These are phyloP conservation scores for Metschnikowia noctiluminum DNA, from an alignment of 805 yeast genomes.

Conservation along the genomic window DNA sequence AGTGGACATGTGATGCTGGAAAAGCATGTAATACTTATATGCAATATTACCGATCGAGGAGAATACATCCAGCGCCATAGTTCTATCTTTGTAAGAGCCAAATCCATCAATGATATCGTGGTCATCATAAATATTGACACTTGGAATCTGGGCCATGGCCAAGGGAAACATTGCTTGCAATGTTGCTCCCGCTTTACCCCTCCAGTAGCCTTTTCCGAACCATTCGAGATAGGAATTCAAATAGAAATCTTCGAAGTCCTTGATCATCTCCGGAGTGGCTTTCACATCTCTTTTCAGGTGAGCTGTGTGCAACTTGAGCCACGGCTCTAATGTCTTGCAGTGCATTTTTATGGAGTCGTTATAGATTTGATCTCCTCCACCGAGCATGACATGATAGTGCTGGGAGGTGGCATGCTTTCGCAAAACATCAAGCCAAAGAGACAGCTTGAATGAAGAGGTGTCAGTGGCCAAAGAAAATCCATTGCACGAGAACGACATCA, in stretches of 20 bases:
- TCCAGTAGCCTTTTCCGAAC: constrained; percentile 91
- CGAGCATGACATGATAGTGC: constrained; percentile 88
- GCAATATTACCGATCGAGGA: constrained; percentile 73
- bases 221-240: constrained; percentile 73
- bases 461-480: constrained; percentile 80
- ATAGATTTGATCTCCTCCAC: constrained; percentile 96
- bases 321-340: constrained; percentile 51
- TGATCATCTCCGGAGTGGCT: constrained; percentile 45
- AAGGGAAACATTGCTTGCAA: constrained; percentile 65
- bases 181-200: constrained; percentile 63
- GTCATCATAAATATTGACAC: constrained; percentile 85
- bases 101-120: constrained; percentile 97
- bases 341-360: constrained; percentile 73
- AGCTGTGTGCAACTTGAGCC: constrained; percentile 58
- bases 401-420: constrained; percentile 51
- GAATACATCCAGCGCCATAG: constrained; percentile 73
- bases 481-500: constrained; percentile 82
- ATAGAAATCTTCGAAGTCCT: constrained; percentile 64
- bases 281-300: constrained; percentile 37
- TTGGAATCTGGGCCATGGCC: constrained; percentile 81
- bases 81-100: constrained; percentile 77
- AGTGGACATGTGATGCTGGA: constrained; percentile 77
- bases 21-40: constrained; percentile 80
- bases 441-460: constrained; percentile 63
- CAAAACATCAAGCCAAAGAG: constrained; percentile 84